Evolutionary conservation across 805 yeast species (phyloP).

Genomic region (Spathaspora arborariae): DNA sequence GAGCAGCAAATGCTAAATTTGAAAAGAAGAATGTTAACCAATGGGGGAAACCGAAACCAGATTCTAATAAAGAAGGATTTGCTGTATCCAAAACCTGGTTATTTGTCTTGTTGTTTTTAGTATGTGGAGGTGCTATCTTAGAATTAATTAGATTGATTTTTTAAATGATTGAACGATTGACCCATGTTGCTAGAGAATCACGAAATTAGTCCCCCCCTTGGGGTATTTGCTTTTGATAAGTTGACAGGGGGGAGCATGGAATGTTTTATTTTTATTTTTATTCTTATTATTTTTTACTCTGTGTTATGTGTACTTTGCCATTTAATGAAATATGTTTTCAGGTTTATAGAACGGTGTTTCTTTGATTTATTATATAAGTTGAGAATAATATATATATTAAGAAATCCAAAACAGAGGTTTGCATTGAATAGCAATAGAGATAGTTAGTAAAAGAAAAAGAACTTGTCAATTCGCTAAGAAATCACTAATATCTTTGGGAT

Average conservation of each 20-base stretch:
- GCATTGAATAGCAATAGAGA: not conserved
- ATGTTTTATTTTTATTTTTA: not conserved
- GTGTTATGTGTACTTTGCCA: not conserved
- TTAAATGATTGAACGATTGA: slow-evolving; percentile 15
- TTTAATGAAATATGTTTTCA: not conserved
- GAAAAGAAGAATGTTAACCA: slow-evolving; percentile 68
- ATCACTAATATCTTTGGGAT: slow-evolving; percentile 2
- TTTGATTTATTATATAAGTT: not conserved
- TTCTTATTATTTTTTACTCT: not conserved
- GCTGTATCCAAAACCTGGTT: slow-evolving; percentile 69
- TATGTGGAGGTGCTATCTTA: slow-evolving; percentile 79
- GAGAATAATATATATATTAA: not conserved
- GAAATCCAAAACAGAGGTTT: not conserved
- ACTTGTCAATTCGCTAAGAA: not conserved
- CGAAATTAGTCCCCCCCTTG: not conserved
- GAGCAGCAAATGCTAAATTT: slow-evolving; percentile 81
- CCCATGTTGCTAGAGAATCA: not conserved
- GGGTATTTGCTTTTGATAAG: not conserved
- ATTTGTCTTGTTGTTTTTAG: slow-evolving; percentile 54
- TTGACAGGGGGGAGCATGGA: not conserved
- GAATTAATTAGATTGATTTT: slow-evolving; percentile 59
- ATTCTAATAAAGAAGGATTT: slow-evolving; percentile 33
- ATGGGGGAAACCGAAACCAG: slow-evolving; percentile 66
- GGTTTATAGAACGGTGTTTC: not conserved
- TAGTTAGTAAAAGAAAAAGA: not conserved